Conservation (phyloP, 1,139 yeast genomes). For the Magnusiomyces tetraspermus region DNA sequence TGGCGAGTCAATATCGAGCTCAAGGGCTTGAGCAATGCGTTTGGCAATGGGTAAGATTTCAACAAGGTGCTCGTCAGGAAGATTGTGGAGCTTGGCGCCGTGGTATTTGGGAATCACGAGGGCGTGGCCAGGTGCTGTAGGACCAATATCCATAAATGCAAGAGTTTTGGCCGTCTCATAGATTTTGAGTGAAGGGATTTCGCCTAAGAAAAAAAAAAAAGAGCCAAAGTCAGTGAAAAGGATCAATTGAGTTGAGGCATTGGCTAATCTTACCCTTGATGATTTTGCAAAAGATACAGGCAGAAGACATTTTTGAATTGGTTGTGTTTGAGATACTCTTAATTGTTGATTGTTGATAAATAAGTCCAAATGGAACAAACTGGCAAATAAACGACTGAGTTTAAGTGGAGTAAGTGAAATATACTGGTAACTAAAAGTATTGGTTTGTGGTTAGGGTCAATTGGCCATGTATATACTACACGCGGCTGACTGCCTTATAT, state of each 20-base stretch:
- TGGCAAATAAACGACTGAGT: no score
- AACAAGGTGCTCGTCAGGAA: constrained; percentile 80
- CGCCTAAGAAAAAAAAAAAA: constrained; percentile 39
- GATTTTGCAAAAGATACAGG: constrained; percentile 86
- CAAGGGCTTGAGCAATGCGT: constrained; percentile 63
- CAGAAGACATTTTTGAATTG: constrained; percentile 30
- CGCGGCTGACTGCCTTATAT: no score
- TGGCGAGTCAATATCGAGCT: constrained; percentile 50
- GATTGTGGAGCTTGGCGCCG: constrained; percentile 82
- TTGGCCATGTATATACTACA: no score
- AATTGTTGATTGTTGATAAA: no score
- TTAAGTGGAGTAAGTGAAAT: no score
- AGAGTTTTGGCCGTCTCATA: constrained; percentile 70
- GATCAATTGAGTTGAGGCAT: not conserved
- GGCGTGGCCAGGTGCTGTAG: constrained; percentile 81
- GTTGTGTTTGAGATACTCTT: no score
- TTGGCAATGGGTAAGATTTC: constrained; percentile 84
- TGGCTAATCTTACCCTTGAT: constrained; percentile 30
- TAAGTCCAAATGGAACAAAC: no score
- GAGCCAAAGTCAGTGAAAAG: not conserved
- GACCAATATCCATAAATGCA: constrained; percentile 88
- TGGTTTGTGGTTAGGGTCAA: no score
- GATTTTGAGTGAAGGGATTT: constrained; percentile 83
- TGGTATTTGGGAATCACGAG: constrained; percentile 84
- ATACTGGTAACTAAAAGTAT: no score